Base-by-base conservation (phyloP, 768 basidiomycete genomes). In the Pulveroboletus sp. region DNA sequence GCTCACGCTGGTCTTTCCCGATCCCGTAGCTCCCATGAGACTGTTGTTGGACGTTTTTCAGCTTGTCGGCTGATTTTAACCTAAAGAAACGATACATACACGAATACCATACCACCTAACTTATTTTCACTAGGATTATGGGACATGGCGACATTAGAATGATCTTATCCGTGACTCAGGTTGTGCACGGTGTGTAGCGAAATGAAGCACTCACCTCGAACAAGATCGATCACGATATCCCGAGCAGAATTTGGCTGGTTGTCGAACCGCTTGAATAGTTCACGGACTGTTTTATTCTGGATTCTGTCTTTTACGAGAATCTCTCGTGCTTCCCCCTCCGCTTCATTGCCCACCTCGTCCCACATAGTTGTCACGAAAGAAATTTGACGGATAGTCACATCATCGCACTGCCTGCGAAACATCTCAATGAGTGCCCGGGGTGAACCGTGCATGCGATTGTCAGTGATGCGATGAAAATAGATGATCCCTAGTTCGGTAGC, bases 341-440 rank as follows among this genome's bases (percentile, higher is more conserved):
- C 35, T 26, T 1, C 20, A 42, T 52, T 23, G 19, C 16, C 10
- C 23, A 46, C 30, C 12, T 51, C 14, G 44, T 51, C 44, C 49
- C 53, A 51, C 53, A 54, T 46, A 3, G 53, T 52, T n/a, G 50
- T 54, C 20, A 52, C 24, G 2, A 54, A 36, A 27, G 50, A 47
- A 39, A 43, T 47, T 6, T 30, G 31, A 35, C 35, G 22, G 17
- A 53, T 31, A 20, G 7, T 11, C 4, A 30, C 10, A 12, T 29
- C 6, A 24, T 20, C 26, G 4, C 51, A 47, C 10, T 39, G 45
- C 22, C 22, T 41, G 8, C 27, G 51, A 42, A 53, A 17, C 45
- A 26, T 47, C 19, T 47, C 27, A 9, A 53, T 44, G 12, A 53
- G 24, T 12, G 13, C 5, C 2, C 30, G 36, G 6, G 51, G 51